Base-by-base conservation (phyloP, 2,329 filamentous ascomycete genomes). In the Myriosclerotinia duriaeana region DNA sequence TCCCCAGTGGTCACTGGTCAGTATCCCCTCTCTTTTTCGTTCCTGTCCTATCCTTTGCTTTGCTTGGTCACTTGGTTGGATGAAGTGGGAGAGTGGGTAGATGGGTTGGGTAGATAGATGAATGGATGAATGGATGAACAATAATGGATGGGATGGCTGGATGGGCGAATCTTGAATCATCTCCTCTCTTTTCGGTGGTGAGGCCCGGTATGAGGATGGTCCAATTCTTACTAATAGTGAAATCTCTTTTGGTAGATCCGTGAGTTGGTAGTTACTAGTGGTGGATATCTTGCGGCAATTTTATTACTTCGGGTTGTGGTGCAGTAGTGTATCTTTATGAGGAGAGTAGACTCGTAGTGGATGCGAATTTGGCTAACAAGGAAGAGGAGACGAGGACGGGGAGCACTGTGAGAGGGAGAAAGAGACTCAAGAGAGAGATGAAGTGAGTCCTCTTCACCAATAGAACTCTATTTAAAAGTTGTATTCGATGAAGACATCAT, bases 171-270 rank as follows among this genome's bases (percentile, higher is more conserved):
- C 17, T 44, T 26, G 26, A 26, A 26, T 26, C 26, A 1, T 9
- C 44, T 50, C 38, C 38, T 40, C 12, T 42, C 44, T 50, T 50
- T 50, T 60, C 44, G 30, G 42, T 60, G 30, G 3, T 8, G 12
- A 48, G 44, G 34, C 30, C 56, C 56, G 56, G 56, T 60, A 60
- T 60, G 14, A 34, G 26, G 56, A 48, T 59, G 56, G 20, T 48
- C 56, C 26, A 59, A 36, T 22, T 48, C 56, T 48, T 8, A 15
- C 26, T 15, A 15, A 26, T 60, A 38, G 30, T 48, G 30, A 60
- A 50, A 60, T 60, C 58, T 50, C 58, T 50, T 60, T 48, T 38
- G 58, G 44, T 22, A 11, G 58, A 60, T 60, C 58, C 44, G 58
- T 50, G 44, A 50, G 30, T 60, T 38, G n/a, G 20, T 36, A 48